Base-by-base conservation (phyloP, 2,329 filamentous ascomycete species). In the Venturia asperata region DNA sequence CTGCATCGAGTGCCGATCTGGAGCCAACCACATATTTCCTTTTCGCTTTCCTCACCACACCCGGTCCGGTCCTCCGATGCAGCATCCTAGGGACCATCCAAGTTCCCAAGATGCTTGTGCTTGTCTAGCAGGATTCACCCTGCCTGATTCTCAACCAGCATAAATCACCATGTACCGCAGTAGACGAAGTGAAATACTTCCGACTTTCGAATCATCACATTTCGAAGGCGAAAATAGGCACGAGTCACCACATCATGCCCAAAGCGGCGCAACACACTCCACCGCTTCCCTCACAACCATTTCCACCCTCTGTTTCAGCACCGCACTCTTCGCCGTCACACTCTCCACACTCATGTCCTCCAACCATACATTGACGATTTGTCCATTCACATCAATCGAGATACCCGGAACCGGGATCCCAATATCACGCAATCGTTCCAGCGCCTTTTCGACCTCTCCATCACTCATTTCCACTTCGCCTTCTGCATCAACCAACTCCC, bases 261-360 rank as follows among this genome's bases (percentile, higher is more conserved):
- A 64, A 41, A 64, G 47, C 21, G 47, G 30, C 55, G 55, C 56
- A 27, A 92, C 90, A 34, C 92, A 90, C 79, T 97, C 92, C 3
- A 93, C 88, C 0, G 90, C 92, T 69, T 92, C 83, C 75, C 97
- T 93, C 13, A 97, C 90, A 10, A 99, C 91, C 0, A 91, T 91
- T 70, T 89, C 84, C 5, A 99, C 90, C 66, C 94, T 83, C 75
- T 96, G 93, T 60, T 87, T 87, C 72, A 96, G 84, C 21, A 91
- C 85, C 68, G 86, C 85, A 56, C 52, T 62, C 68, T 91, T 91
- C 15, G 52, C 52, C 52, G 52, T 58, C 64, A 79, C 79, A 74
- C 91, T 95, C 76, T 97, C 94, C 5, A 99, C 90, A 70, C 96
- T 91, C 56, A 97, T 77, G 70, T 90, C 86, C 80, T 97, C 94